Base-by-base conservation (phyloP, 192 early-diverging fungal species). In the Oehlia diaphana region DNA sequence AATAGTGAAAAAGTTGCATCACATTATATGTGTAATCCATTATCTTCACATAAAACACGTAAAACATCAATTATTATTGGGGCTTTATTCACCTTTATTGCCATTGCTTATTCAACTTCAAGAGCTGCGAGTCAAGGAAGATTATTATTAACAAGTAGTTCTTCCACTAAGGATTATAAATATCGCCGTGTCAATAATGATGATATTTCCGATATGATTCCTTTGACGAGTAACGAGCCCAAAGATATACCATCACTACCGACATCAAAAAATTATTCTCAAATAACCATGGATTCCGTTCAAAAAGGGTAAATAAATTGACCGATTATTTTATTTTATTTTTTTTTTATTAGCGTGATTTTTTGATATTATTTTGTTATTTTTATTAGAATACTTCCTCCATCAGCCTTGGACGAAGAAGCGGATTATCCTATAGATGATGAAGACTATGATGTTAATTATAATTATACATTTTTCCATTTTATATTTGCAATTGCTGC, bases 401-500 rank as follows among this genome's bases (percentile, higher is more conserved):
- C 91, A n/a, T 92, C 92, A 7, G 93, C 92, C 2, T 81, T 96
- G 13, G 84, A 91, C 26, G 89, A 92, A 58, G 16, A 58, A 58
- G 53, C 5, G 5, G 88, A 58, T n/a, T 14, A 90, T 66, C 78
- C 81, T 28, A 84, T 82, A 80, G 95, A 97, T 81, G 96, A 97
- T 81, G 96, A 97, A 81, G 86, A 86, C 39, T 87, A 90, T 62
- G 95, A 94, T 7, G 90, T 92, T 42, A 89, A 92, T 67, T 96
- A 96, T 83, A 96, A 89, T 84, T 96, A 97, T 83, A 84, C 94
- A n/a, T 97, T 97, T 84, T 97, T 99, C 88, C 96, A 98, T 82
- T 71, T 96, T 13, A 91, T 98, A 58, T 98, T 99, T 84, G 90
- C 92, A 63, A 83, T 96, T 66, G 95, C 93, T 0, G 90, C 94